Evolutionary conservation across 106 monocot species (phyloP), one percentile per base, ranked within the genome.

Genomic region (Ottelia alismoides): DNA sequence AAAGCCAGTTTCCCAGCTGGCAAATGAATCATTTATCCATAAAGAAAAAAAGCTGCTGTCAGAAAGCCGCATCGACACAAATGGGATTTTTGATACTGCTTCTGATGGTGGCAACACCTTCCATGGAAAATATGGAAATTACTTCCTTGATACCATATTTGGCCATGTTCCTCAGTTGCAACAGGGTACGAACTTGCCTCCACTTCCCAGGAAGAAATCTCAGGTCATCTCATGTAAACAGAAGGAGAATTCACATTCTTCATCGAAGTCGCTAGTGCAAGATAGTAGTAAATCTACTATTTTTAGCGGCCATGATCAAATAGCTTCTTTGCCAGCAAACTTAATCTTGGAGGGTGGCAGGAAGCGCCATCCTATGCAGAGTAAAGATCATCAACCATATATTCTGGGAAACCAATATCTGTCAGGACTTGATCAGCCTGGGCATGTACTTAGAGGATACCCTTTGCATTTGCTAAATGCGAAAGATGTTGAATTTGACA

Each of bases 381-480:
- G 20, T 28, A 55, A 29, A 50, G 78, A 73, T 11, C 56, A 31
- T 45, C 68, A 57, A 46, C 54, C 55, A 17, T 50, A 27, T 60
- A 12, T 66, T n/a, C 25, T 68, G 11, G 56, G 52, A 28, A 63
- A 58, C 24, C 51, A 49, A 2, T 57, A 49, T 16, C 11, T 65
- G 28, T 60, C 55, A 56, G 58, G 44, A 27, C 22, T 61, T 53
- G 55, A 56, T 31, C 14, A 30, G 2, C 22, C 65, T 21, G 49
- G 60, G 31, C 67, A 56, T 40, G 25, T 76, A 47, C 49, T 81
- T 20, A 63, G 69, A 32, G 86, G 82, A 25, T 67, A 72, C 53
- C 70, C 74, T 7, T 20, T 77, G 11, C 76, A 57, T 47, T 27
- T 57, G 14, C 27, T 51, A 16, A 67, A 62, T 27, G 55, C 51